These are phyloP conservation scores for Rossbeevera mucosa DNA, from an alignment of 768 basidiomycete species.

Conservation along the genomic window DNA sequence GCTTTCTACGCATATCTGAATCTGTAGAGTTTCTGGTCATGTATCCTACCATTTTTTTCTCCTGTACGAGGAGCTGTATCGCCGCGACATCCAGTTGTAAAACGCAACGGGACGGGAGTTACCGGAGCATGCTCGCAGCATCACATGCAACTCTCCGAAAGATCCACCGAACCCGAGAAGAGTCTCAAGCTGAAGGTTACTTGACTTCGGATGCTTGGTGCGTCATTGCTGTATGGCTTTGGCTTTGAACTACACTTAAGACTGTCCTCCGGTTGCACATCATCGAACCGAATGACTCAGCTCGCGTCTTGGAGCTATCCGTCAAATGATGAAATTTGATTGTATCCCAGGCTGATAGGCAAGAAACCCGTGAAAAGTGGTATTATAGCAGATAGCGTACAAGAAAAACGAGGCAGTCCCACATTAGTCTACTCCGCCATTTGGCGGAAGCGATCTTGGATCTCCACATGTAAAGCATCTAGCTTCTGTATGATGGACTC, in stretches of 20 bases:
- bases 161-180: background rate
- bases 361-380: conserved; percentile 1
- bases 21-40: background rate
- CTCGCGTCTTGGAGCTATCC: background rate
- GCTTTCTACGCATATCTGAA: background rate
- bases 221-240: background rate
- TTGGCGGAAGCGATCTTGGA: conserved; percentile 89
- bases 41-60: background rate
- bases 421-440: conserved; percentile 58
- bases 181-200: background rate
- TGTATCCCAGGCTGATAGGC: background rate
- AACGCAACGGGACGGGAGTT: too few species aligned
- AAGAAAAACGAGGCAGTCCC: conserved; percentile 1
- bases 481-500: conserved; percentile 78
- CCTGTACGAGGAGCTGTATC: background rate
- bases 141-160: background rate
- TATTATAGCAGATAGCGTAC: conserved; percentile 25
- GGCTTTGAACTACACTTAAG: background rate
- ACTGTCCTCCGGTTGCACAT: background rate
- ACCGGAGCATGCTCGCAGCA: background rate
- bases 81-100: background rate
- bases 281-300: background rate
- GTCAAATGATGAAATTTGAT: background rate
- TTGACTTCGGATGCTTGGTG: background rate
- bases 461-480: conserved; percentile 77